A percentile compares a stretch with the other conserved stretches of the same genome.
Conservation (phyloP, 768 basidiomycete genomes). For the Cystofilobasidium capitatum region DNA sequence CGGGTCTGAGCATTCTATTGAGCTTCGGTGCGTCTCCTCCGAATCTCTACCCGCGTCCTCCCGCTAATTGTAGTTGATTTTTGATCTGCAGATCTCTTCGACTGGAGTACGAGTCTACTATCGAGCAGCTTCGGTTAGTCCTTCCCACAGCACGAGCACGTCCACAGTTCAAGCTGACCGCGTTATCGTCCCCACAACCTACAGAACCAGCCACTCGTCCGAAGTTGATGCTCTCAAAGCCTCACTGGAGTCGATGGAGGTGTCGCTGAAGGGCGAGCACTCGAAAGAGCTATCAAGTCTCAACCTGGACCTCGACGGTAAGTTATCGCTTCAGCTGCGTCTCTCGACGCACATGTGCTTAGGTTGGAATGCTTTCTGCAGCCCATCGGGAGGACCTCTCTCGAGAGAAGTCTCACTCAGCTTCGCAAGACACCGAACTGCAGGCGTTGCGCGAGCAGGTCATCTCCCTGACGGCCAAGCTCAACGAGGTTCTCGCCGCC, state of each 20-base stretch:
- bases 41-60: too few species aligned
- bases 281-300: constrained; percentile 8
- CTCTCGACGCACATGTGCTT: not conserved
- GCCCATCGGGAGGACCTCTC: constrained; percentile 16
- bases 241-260: constrained; percentile 11
- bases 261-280: constrained; percentile 8
- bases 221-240: constrained; percentile 15
- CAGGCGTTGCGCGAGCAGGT: constrained; percentile 11
- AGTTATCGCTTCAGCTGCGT: not conserved
- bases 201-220: constrained; percentile 10
- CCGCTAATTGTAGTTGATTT: too few species aligned
- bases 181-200: not conserved
- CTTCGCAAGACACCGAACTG: constrained; percentile 3
- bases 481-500: not conserved
- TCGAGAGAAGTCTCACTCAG: not conserved
- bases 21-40: too few species aligned
- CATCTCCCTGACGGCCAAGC: constrained; percentile 1
- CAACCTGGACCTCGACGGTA: constrained; percentile 3
- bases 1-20: constrained; percentile 12
- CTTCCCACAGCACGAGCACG: not conserved
- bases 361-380: not conserved
- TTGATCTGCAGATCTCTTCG: not conserved
- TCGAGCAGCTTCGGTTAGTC: constrained; percentile 21
- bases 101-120: constrained; percentile 18
- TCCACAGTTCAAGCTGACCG: not conserved